Evolutionary conservation across 768 basidiomycete genomes (phyloP), one percentile per base, ranked within the genome.

Genomic region (Amanita fuliginea): DNA sequence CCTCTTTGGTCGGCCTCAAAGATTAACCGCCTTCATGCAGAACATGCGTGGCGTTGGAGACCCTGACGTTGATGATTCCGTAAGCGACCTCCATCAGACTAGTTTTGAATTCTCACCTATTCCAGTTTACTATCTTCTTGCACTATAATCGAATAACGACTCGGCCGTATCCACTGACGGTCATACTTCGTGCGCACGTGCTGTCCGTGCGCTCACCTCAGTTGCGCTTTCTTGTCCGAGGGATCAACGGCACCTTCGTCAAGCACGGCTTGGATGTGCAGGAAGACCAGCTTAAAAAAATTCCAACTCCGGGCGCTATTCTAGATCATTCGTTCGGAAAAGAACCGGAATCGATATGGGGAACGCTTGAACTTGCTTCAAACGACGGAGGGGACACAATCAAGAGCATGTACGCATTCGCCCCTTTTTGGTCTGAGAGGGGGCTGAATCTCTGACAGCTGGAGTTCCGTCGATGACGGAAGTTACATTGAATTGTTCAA

Each of bases 201-300:
- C 71, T 91, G 26, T 87, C 86, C 4, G 80, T 79, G 19, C 69
- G 76, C 22, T 68, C 74, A 4, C 71, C 68, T 1, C 91, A 91
- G 62, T 63, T 83, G 19, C 80, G 89, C 18, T 95, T 78, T 62
- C 59, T 76, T 36, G 74, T 90, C 52, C 80, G 83, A 47, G 87
- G 88, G 36, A 78, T 78, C 19, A 72, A 73, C 52, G 88, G 86
- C 22, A 76, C 80, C 2, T 91, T 75, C 64, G 69, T 74, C 51
- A 93, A 95, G 64, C 76, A 73, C 57, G 88, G 88, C 4, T 61
- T 87, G 18, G 89, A 91, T 62, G 66, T 78, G 2, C 89, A 93
- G 60, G 90, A 92, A 64, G 78, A 80, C 46, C 81, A 86, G 54
- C 74, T 90, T 44, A 81, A 80, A 58, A 70, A 61, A 9, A 76